These are phyloP conservation scores for Phascolomyces articulosus DNA, from an alignment of 371 early-diverging fungal genomes.

Conservation along the genomic window DNA sequence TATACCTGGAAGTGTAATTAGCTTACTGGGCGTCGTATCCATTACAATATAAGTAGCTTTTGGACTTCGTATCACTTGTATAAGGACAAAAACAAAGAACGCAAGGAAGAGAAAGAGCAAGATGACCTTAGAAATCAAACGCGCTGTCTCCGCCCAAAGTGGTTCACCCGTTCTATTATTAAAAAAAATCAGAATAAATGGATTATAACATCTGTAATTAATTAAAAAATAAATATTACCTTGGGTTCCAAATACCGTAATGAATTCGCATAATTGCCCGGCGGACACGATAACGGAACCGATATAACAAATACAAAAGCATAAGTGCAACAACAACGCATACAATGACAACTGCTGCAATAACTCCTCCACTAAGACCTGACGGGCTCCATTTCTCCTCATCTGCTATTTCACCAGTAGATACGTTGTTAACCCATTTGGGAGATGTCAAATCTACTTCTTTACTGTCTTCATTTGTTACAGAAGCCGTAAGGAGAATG, in stretches of 20 bases:
- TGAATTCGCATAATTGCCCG: conserved; percentile 16
- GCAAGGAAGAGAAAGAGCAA: conserved; percentile 23
- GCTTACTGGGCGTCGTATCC: conserved; percentile 6
- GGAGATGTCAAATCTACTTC: neutral
- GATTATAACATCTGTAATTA: neutral
- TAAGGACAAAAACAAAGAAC: conserved; percentile 29
- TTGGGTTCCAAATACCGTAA: conserved; percentile 24
- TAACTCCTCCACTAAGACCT: conserved; percentile 18
- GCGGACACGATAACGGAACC: conserved; percentile 9
- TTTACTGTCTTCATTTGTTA: neutral
- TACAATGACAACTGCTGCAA: conserved; percentile 25
- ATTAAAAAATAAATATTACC: conserved; percentile 6
- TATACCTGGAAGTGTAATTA: conserved; percentile 18
- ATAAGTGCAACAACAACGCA: conserved; percentile 9
- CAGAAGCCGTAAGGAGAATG: neutral
- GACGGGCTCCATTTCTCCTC: neutral
- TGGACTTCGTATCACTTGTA: conserved; percentile 32
- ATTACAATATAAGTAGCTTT: conserved; percentile 19
- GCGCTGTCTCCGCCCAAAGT: conserved; percentile 34
- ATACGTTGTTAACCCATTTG: neutral
- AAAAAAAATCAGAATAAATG: conserved; percentile 4
- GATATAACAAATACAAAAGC: conserved; percentile 16
- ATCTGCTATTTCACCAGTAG: neutral
- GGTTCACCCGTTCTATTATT: conserved; percentile 33
- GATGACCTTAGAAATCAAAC: conserved; percentile 24